Conservation (phyloP, 768 basidiomycete species). For the Nevesoporus exiguus region DNA sequence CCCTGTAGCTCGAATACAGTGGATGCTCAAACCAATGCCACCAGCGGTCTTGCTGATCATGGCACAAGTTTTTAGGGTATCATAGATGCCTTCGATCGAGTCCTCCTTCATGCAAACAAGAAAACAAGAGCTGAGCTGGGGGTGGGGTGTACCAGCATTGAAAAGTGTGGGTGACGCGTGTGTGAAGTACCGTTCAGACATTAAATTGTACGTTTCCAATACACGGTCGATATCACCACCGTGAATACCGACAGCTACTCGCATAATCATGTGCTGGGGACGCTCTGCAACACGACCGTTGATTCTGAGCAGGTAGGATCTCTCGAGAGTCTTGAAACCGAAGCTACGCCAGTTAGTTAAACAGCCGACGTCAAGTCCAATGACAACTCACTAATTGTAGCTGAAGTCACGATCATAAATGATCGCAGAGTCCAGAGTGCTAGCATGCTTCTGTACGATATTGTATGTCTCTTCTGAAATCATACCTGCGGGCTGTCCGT, state of each 20-base stretch:
- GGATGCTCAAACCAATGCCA: conserved; percentile 94
- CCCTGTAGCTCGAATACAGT: conserved; percentile 96
- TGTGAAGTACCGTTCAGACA: conserved; percentile 98
- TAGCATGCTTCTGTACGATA: conserved; percentile 75
- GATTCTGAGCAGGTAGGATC: conserved; percentile 93
- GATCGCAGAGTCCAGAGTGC: conserved; percentile 85
- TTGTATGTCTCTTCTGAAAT: conserved; percentile 87
- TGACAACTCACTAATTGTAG: conserved; percentile 78
- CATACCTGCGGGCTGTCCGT: conserved; percentile 80
- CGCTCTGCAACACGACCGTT: conserved; percentile 94
- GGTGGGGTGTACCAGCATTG: conserved; percentile 94
- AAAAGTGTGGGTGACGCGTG: conserved; percentile 98
- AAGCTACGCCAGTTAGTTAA: conserved; percentile 50
- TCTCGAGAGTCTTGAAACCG: conserved; percentile 99
- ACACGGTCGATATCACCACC: conserved; percentile 84
- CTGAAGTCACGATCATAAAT: conserved; percentile 98
- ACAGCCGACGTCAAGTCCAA: background rate
- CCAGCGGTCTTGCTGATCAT: conserved; percentile 99
- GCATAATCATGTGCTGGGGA: conserved; percentile 99
- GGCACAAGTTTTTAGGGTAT: conserved; percentile 95
- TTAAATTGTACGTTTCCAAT: conserved; percentile 90
- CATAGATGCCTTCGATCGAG: conserved; percentile 98
- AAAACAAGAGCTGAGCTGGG: conserved; percentile 97
- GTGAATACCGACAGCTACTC: conserved; percentile 97
- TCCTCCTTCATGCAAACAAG: conserved; percentile 98